Base-by-base conservation (phyloP, 495 filamentous ascomycete species). In the Penicillium canariense region DNA sequence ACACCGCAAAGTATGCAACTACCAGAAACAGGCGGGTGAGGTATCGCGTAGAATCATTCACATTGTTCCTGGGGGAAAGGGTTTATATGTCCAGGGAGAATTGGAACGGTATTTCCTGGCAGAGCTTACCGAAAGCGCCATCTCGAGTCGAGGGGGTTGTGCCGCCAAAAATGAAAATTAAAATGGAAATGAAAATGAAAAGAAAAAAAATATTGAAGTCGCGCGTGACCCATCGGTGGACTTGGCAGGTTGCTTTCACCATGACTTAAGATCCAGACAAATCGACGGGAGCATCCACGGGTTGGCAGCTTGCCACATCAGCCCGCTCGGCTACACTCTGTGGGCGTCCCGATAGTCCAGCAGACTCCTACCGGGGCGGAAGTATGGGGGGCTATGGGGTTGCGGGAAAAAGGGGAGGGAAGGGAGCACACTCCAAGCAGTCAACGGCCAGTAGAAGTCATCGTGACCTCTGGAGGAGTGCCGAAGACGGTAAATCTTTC, bases 241-340 rank as follows among this genome's bases (percentile, higher is more conserved):
- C 56, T 54, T 25, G 28, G 15, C 44, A 50, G 58, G 58, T 50
- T 63, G 55, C 43, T 60, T 66, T 70, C 58, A 64, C 69, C 58
- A 66, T 68, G 63, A 62, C 55, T 63, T 60, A 62, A 46, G 62
- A 62, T 56, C 68, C 54, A 66, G 58, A 58, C 61, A 52, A 48
- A 32, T 44, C 51, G 50, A 55, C 52, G 58, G 38, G 57, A 64
- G 39, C 58, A 62, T 65, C 61, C 62, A 64, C 54, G 63, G 63
- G 34, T 45, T 27, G 25, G 38, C 10, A 15, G 31, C 43, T 65
- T 56, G 52, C 61, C 61, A 61, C 55, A 59, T 46, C 45, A 54
- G 52, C 60, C 22, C 38, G 11, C 15, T 7, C 20, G 11, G 38
- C 38, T 42, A 23, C 20, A 23, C 11, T 7, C 22, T 42, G 20